Conservation (phyloP, 441 rosid genomes). For the Corymbia calophylla region DNA sequence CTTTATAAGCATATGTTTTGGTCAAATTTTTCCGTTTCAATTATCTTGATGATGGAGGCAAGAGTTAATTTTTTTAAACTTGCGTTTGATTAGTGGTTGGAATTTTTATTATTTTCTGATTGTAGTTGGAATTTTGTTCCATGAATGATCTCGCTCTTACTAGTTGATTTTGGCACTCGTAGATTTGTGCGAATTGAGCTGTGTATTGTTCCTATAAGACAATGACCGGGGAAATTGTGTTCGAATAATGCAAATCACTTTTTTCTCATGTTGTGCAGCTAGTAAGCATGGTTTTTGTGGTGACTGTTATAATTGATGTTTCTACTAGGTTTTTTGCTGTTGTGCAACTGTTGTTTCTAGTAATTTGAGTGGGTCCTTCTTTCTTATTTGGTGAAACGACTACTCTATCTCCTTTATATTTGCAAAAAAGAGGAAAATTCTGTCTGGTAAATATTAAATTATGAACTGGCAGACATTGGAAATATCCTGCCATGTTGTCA, state of each 20-base stretch:
- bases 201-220: not conserved
- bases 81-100: not conserved
- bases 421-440: not conserved
- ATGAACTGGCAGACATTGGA: not conserved
- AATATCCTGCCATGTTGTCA: not conserved
- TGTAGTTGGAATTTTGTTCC: not conserved
- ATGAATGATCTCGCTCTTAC: not conserved
- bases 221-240: not conserved
- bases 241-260: not conserved
- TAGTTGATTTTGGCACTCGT: not conserved
- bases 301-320: not conserved
- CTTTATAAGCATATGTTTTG: not conserved
- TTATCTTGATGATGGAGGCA: not conserved
- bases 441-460: not conserved
- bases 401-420: not conserved
- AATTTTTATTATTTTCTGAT: too few species aligned
- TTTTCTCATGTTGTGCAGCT: not conserved
- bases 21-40: not conserved
- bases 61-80: not conserved
- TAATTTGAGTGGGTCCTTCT: not conserved
- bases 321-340: not conserved
- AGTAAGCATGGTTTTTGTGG: not conserved
- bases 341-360: not conserved
- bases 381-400: not conserved
- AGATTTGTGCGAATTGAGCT: not conserved